These are phyloP conservation scores for Trapa bicornis DNA, from an alignment of 345 rosid species.

Conservation along the genomic window DNA sequence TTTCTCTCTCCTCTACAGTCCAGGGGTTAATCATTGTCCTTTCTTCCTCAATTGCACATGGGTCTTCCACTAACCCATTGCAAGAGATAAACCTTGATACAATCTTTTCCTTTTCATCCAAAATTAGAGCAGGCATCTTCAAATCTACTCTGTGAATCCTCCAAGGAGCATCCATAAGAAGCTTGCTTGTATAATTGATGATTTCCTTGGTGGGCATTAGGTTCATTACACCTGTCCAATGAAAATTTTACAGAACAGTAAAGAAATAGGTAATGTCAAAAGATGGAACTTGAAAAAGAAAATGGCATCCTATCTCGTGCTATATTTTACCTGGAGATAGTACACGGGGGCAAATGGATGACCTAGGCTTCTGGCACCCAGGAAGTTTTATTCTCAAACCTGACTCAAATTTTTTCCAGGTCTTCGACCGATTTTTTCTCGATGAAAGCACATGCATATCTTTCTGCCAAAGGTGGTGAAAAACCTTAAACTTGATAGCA, in stretches of 20 bases:
- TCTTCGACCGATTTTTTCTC: slow-evolving; percentile 42
- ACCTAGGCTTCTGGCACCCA: slow-evolving; percentile 47
- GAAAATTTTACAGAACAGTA: background rate
- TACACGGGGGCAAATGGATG: slow-evolving; percentile 51
- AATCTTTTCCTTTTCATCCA: slow-evolving; percentile 64
- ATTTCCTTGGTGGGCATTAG: slow-evolving; percentile 33
- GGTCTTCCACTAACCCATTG: slow-evolving; percentile 90
- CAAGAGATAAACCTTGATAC: slow-evolving; percentile 49
- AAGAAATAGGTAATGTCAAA: background rate
- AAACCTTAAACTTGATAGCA: slow-evolving; percentile 62
- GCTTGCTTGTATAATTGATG: slow-evolving; percentile 39
- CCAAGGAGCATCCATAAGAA: slow-evolving; percentile 32
- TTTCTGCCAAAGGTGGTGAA: slow-evolving; percentile 74
- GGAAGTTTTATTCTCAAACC: slow-evolving; percentile 31
- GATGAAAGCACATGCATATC: slow-evolving; percentile 43
- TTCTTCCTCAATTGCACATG: slow-evolving; percentile 81
- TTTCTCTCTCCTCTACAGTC: slow-evolving; percentile 67
- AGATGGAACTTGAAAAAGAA: background rate
- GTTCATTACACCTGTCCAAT: slow-evolving; percentile 35
- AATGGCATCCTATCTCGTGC: background rate
- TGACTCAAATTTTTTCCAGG: slow-evolving; percentile 49
- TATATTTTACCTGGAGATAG: slow-evolving; percentile 45
- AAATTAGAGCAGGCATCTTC: slow-evolving; percentile 76
- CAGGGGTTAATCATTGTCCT: slow-evolving; percentile 78
- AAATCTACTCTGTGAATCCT: slow-evolving; percentile 48